phyloP scores from a whole-genome alignment of 75 land plant species.

The Chamaecyparis obtusa region DNA sequence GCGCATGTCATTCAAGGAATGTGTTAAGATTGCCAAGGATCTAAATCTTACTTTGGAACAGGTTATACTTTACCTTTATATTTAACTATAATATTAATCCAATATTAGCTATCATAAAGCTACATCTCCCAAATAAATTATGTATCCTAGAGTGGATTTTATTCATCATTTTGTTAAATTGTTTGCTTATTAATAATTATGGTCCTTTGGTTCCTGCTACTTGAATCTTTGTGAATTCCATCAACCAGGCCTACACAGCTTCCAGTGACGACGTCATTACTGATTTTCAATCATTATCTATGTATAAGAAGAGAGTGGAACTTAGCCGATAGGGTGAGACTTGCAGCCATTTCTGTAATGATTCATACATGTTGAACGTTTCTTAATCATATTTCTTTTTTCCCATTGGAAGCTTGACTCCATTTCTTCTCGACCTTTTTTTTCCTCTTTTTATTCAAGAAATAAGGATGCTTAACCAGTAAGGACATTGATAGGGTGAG shows the following conservation, averaged over 20 bases:
- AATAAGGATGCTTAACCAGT: no score
- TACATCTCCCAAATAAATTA: not conserved
- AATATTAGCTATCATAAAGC: not conserved
- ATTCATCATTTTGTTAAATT: not conserved
- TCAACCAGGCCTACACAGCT: not conserved
- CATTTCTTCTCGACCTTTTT: not conserved
- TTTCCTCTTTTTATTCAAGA: no score
- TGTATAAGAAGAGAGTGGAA: not conserved
- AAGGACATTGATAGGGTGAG: not conserved
- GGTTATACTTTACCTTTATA: slow-evolving; percentile 34
- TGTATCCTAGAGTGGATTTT: not conserved
- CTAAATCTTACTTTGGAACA: slow-evolving; percentile 83
- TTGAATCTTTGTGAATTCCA: not conserved
- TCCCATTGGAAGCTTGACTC: not conserved
- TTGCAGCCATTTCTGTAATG: not conserved
- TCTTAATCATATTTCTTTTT: not conserved
- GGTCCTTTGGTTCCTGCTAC: not conserved
- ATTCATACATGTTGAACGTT: not conserved
- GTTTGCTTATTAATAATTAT: not conserved
- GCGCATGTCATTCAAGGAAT: slow-evolving; percentile 62
- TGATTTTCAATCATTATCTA: not conserved
- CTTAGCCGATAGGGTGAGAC: not conserved
- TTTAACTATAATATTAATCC: not conserved
- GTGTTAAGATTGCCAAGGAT: slow-evolving; percentile 79
- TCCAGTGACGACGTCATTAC: not conserved